phyloP scores from a whole-genome alignment of 2,329 filamentous ascomycete species.

The Cladobotryum mycophilum region DNA sequence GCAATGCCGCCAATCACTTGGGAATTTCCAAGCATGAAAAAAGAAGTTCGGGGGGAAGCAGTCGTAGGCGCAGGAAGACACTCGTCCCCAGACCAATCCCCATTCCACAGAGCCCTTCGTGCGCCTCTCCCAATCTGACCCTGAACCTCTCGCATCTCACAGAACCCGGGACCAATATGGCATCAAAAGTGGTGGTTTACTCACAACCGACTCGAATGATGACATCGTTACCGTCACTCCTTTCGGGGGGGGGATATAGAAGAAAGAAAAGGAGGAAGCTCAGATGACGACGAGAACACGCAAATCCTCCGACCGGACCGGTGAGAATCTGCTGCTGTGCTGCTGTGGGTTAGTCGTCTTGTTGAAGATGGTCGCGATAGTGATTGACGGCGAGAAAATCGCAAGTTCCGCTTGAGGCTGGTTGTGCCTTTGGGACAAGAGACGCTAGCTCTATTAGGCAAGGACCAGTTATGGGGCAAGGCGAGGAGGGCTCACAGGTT shows the following conservation, averaged over 20 bases:
- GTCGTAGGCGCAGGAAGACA: not conserved
- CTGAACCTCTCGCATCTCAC: slow-evolving; percentile 4
- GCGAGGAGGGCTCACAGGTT: slow-evolving; percentile 29
- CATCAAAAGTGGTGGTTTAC: slow-evolving; percentile 30
- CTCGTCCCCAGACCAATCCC: not conserved
- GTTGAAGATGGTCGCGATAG: slow-evolving; percentile 36
- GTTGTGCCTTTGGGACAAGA: slow-evolving; percentile 33
- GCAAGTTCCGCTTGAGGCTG: slow-evolving; percentile 31
- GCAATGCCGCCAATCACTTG: not conserved
- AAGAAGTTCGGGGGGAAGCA: slow-evolving; percentile 5
- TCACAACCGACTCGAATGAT: slow-evolving; percentile 65
- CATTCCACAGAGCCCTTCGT: not conserved
- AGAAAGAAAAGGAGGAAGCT: slow-evolving; percentile 28
- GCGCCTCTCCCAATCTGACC: slow-evolving; percentile 3
- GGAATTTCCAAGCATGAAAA: not conserved
- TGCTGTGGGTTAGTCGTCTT: slow-evolving; percentile 38
- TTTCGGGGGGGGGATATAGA: slow-evolving; percentile 24
- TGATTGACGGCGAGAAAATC: slow-evolving; percentile 35
- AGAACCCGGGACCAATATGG: slow-evolving; percentile 6
- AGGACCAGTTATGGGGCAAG: slow-evolving; percentile 25
- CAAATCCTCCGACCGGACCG: slow-evolving; percentile 32
- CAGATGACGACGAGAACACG: slow-evolving; percentile 27
- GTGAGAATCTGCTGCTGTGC: slow-evolving; percentile 35
- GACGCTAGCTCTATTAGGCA: slow-evolving; percentile 29
- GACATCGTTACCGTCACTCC: slow-evolving; percentile 51